Conservation (phyloP, 176 grass and related monocot genomes). For the Chrysopogon serrulatus region DNA sequence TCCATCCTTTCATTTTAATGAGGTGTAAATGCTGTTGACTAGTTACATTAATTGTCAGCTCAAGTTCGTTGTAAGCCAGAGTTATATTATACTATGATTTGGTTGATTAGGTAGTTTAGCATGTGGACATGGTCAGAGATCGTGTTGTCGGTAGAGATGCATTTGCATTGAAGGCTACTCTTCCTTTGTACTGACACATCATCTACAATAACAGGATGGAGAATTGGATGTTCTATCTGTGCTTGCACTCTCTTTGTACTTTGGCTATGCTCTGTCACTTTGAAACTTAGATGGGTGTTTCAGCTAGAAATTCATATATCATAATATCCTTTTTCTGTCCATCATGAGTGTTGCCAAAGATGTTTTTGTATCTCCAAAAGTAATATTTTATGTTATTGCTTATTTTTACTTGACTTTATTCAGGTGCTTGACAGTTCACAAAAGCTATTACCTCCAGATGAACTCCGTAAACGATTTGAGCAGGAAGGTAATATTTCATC, state of each 20-base stretch:
- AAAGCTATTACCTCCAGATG: conserved; percentile 65
- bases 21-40: background rate
- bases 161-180: background rate
- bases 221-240: background rate
- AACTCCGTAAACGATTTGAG: conserved; percentile 76
- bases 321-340: background rate
- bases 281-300: background rate
- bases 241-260: background rate
- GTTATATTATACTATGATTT: background rate
- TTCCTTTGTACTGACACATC: background rate
- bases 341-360: background rate
- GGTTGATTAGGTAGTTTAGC: background rate
- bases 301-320: background rate
- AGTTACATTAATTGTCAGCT: background rate
- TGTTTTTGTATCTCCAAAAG: background rate
- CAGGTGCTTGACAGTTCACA: conserved; percentile 90
- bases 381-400: background rate
- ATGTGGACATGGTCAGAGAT: background rate
- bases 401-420: conserved; percentile 25
- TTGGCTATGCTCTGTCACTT: background rate
- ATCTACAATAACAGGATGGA: background rate
- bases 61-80: background rate
- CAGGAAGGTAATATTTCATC: conserved; percentile 61
- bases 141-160: background rate
- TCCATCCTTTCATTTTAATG: background rate